A percentile compares a stretch with the other conserved stretches of the same genome.
Conservation (phyloP, 108 stramenopile species). For the Nitzschia palea region DNA sequence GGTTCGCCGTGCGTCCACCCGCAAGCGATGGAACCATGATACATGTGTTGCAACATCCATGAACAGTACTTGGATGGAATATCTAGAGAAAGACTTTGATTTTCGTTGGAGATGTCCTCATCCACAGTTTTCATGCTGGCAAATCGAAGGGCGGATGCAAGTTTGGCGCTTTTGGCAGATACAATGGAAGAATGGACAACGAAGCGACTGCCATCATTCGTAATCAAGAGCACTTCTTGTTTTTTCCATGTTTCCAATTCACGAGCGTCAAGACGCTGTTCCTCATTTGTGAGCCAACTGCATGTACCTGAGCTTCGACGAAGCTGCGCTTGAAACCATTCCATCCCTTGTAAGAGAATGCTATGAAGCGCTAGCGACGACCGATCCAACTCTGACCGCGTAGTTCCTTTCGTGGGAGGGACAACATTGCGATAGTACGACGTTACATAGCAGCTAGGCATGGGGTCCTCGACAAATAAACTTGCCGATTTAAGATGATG, state of each 20-base stretch:
- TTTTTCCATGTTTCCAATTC: not conserved
- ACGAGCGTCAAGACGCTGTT: not conserved
- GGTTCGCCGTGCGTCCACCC: conserved; percentile 34
- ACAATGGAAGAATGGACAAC: conserved; percentile 53
- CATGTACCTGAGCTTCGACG: not conserved
- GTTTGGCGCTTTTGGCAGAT: conserved; percentile 61
- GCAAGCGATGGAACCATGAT: conserved; percentile 66
- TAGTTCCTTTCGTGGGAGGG: not conserved
- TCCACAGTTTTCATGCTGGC: conserved; percentile 31
- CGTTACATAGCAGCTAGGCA: not conserved
- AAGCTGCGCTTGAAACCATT: conserved; percentile 2
- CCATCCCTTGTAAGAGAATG: not conserved
- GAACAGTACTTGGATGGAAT: conserved; percentile 32
- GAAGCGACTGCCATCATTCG: conserved; percentile 45
- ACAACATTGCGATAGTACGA: not conserved
- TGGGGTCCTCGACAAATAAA: not conserved
- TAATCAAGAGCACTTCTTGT: conserved; percentile 16
- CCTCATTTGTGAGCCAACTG: conserved; percentile 8
- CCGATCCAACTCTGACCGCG: conserved; percentile 17
- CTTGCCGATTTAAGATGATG: not conserved
- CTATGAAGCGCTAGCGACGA: conserved; percentile 2
- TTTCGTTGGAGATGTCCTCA: not conserved
- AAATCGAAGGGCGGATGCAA: conserved; percentile 76
- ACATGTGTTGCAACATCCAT: conserved; percentile 64
- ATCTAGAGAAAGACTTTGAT: conserved; percentile 20